Evolutionary conservation across 2,329 filamentous ascomycete species (phyloP).

Genomic region (Epichloe hybrida): DNA sequence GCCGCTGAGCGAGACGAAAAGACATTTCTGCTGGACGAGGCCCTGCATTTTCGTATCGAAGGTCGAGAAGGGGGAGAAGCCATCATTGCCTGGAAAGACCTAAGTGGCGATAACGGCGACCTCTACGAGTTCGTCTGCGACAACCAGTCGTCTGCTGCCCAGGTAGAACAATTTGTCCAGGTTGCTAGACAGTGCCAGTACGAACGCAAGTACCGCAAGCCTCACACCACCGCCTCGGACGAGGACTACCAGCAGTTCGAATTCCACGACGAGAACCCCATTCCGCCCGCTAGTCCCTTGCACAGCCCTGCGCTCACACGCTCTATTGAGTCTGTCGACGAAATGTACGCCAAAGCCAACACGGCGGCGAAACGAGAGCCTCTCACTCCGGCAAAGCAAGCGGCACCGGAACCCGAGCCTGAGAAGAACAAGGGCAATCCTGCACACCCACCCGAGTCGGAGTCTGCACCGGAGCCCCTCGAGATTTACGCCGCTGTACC

Average conservation of each 20-base stretch:
- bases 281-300: slow-evolving; percentile 49
- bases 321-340: slow-evolving; percentile 43
- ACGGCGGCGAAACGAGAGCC: slow-evolving; percentile 30
- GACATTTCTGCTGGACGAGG: slow-evolving; percentile 88
- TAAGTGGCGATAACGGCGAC: slow-evolving; percentile 86
- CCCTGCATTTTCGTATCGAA: slow-evolving; percentile 75
- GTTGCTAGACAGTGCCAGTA: slow-evolving; percentile 89
- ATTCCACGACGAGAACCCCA: slow-evolving; percentile 53
- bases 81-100: slow-evolving; percentile 85
- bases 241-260: slow-evolving; percentile 71
- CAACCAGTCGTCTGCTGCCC: slow-evolving; percentile 49
- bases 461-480: slow-evolving; percentile 44
- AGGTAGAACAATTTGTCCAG: slow-evolving; percentile 68
- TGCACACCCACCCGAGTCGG: slow-evolving; percentile 1
- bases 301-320: slow-evolving; percentile 43
- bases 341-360: slow-evolving; percentile 41
- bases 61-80: slow-evolving; percentile 67
- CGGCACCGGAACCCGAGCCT: slow-evolving; percentile 10
- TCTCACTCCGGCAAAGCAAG: slow-evolving; percentile 14
- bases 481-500: slow-evolving; percentile 63
- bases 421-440: neutral
- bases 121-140: slow-evolving; percentile 98
- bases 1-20: slow-evolving; percentile 85
- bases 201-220: slow-evolving; percentile 84
- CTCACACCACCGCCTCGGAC: slow-evolving; percentile 66